These are phyloP conservation scores for Waltergamsia citrina DNA, from an alignment of 2,329 filamentous ascomycete species.

Conservation along the genomic window DNA sequence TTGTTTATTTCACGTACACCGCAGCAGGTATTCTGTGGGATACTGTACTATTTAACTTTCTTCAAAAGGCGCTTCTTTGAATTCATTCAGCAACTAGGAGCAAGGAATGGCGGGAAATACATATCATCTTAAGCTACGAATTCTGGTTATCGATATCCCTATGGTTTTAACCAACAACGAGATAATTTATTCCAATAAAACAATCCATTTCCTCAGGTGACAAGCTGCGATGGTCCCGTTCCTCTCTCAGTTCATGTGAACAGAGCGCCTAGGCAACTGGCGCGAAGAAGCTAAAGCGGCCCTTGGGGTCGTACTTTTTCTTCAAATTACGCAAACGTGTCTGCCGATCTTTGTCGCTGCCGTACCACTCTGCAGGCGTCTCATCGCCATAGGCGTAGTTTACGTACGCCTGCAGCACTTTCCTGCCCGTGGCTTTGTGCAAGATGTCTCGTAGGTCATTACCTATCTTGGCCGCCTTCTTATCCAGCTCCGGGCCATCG, in stretches of 20 bases:
- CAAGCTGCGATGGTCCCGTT: too few species aligned
- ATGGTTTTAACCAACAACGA: too few species aligned
- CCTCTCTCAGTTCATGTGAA: too few species aligned
- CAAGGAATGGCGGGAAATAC: too few species aligned
- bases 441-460: conserved; percentile 26
- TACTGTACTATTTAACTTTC: background rate
- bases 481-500: conserved; percentile 18
- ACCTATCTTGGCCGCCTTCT: conserved; percentile 22
- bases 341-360: conserved; percentile 37
- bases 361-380: conserved; percentile 30
- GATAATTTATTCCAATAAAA: too few species aligned
- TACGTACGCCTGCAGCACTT: conserved; percentile 29
- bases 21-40: background rate
- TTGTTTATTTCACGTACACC: background rate
- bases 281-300: conserved; percentile 33
- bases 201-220: too few species aligned
- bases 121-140: too few species aligned
- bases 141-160: too few species aligned
- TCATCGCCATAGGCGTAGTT: conserved; percentile 45
- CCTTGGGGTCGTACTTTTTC: conserved; percentile 34
- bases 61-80: background rate
- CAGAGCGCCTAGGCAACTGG: too few species aligned
- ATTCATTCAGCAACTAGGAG: too few species aligned
- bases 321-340: conserved; percentile 34
- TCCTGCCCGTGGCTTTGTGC: conserved; percentile 18